Evolutionary conservation across 2,329 filamentous ascomycete genomes (phyloP).

Genomic region (Alternaria triticina): DNA sequence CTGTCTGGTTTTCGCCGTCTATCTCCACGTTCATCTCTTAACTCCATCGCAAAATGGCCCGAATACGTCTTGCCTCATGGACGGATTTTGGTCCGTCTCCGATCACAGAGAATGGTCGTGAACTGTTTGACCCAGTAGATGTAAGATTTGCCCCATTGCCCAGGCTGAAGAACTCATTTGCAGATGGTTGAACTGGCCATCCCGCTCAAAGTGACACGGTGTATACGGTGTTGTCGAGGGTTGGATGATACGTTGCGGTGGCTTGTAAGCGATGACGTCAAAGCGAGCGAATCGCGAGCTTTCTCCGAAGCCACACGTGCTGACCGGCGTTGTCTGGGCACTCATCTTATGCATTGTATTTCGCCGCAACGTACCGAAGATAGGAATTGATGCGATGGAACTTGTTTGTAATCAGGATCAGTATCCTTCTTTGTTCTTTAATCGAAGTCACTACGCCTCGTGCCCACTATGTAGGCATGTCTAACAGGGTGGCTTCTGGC

Average conservation of each 20-base stretch:
- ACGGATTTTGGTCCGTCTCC: background rate
- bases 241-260: background rate
- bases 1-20: background rate
- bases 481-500: background rate
- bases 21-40: background rate
- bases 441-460: background rate
- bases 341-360: background rate
- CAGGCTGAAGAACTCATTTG: background rate
- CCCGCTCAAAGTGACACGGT: background rate
- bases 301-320: background rate
- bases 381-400: background rate
- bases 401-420: background rate
- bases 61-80: background rate
- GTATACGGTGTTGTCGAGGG: background rate
- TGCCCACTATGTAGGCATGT: background rate
- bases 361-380: background rate
- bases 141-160: background rate
- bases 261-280: background rate
- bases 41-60: background rate
- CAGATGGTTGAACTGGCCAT: background rate
- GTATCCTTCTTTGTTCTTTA: background rate
- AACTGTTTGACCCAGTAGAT: accelerated
- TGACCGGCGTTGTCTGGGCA: background rate
- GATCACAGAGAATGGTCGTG: accelerated
- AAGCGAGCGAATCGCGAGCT: background rate